Conservation (phyloP, 2,329 filamentous ascomycete species). For the Sporothrix euskadiensis region DNA sequence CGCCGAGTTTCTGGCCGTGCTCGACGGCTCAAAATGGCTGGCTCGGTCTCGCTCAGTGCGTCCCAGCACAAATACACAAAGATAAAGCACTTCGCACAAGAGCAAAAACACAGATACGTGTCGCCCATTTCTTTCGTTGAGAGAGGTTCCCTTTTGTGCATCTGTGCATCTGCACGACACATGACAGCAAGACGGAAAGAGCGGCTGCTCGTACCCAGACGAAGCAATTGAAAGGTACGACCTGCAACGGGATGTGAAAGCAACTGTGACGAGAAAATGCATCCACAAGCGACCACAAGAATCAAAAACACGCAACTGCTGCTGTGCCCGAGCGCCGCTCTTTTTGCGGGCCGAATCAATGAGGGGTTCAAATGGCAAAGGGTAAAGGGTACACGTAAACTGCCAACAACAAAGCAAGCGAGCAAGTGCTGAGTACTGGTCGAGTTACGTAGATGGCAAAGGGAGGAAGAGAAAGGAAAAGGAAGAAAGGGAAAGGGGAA, state of each 20-base stretch:
- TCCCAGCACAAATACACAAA: not conserved
- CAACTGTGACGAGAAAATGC: no score
- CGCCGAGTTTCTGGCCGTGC: not conserved
- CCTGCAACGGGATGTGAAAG: not conserved
- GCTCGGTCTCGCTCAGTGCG: not conserved
- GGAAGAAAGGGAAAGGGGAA: not conserved
- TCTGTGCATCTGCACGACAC: not conserved
- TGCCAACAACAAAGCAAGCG: not conserved
- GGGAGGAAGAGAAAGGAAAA: not conserved
- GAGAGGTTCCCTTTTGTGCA: not conserved
- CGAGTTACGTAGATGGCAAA: not conserved
- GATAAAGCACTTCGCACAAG: not conserved
- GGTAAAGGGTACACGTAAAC: no score
- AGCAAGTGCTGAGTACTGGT: not conserved
- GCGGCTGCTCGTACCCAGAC: not conserved
- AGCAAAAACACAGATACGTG: constrained; percentile 1
- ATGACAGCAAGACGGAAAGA: not conserved
- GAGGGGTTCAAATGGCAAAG: not conserved
- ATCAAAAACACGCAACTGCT: not conserved
- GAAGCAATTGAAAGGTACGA: not conserved
- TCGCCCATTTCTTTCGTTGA: not conserved
- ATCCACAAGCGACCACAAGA: no score
- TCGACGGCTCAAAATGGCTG: not conserved
- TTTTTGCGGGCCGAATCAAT: not conserved
- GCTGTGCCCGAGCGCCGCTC: not conserved